phyloP scores from a whole-genome alignment of 768 basidiomycete genomes.

The Boletus patriciae region DNA sequence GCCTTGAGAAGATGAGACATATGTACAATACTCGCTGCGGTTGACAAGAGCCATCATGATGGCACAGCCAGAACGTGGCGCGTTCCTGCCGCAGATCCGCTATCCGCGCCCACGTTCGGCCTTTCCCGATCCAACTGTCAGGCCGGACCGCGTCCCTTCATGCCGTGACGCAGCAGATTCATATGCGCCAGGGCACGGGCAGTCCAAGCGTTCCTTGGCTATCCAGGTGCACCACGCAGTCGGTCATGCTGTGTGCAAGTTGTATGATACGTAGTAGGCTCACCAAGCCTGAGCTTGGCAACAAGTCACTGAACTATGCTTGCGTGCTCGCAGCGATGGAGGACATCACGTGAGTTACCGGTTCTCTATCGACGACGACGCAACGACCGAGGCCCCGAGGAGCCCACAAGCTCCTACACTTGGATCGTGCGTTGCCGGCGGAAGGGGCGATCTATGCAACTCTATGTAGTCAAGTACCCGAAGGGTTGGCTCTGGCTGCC shows the following conservation, averaged over 20 bases:
- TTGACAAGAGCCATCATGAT: constrained; percentile 10
- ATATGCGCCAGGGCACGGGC: constrained; percentile 11
- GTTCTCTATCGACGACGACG: too few relatives aligned
- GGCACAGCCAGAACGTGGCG: constrained; percentile 17
- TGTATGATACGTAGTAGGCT: too few relatives aligned
- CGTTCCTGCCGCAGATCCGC: constrained; percentile 18
- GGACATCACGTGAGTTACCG: too few relatives aligned
- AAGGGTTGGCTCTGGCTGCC: neutral
- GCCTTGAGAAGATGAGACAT: constrained; percentile 14
- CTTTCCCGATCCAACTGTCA: constrained; percentile 1
- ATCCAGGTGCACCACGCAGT: too few relatives aligned
- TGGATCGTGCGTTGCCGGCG: neutral
- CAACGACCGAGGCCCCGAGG: constrained; percentile 19
- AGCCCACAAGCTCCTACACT: neutral
- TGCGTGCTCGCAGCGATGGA: too few relatives aligned
- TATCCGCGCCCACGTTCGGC: constrained; percentile 6
- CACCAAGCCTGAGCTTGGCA: too few relatives aligned
- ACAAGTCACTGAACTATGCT: too few relatives aligned
- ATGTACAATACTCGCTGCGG: constrained; percentile 2
- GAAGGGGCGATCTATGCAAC: constrained; percentile 2
- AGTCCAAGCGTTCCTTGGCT: neutral
- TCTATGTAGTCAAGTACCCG: neutral
- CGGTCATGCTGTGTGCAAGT: too few relatives aligned
- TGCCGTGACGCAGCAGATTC: neutral
- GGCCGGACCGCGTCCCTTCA: neutral